Evolutionary conservation across 176 grass and related monocot genomes (phyloP).

Genomic region (Rhynchospora breviuscula): DNA sequence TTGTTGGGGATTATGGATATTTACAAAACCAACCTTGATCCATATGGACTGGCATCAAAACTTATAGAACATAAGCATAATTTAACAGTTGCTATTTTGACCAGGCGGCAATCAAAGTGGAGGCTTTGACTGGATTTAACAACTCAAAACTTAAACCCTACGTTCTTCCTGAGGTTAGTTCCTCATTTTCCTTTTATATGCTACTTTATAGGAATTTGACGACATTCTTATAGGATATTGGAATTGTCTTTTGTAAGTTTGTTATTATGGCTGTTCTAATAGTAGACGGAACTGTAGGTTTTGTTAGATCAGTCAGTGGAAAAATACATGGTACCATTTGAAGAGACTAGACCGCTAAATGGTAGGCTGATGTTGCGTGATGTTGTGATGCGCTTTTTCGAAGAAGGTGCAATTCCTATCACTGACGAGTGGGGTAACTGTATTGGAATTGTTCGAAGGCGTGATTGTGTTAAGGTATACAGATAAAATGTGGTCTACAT

Average conservation of each 20-base stretch:
- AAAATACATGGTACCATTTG: conserved; percentile 89
- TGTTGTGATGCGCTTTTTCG: conserved; percentile 64
- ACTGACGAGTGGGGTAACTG: conserved; percentile 88
- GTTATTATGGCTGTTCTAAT: neutral
- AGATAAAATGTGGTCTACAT: conserved; percentile 8
- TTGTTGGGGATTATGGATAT: neutral
- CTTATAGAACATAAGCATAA: neutral
- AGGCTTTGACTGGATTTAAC: conserved; percentile 69
- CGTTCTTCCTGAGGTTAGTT: conserved; percentile 59
- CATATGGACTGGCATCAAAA: neutral
- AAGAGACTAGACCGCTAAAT: conserved; percentile 49
- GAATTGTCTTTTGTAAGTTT: neutral
- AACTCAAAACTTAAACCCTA: conserved; percentile 51
- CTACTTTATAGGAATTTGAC: neutral
- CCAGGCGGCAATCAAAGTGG: conserved; percentile 77
- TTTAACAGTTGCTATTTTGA: conserved; percentile 23
- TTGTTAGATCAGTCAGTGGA: conserved; percentile 77
- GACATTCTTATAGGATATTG: neutral
- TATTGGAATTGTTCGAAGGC: conserved; percentile 64
- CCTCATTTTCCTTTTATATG: neutral
- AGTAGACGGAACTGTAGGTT: conserved; percentile 36
- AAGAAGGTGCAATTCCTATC: conserved; percentile 55
- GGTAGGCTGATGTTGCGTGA: conserved; percentile 45
- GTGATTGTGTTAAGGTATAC: conserved; percentile 63
- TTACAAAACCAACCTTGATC: neutral